Evolutionary conservation across 225 moss, liverwort and hornwort species (phyloP), one percentile per base, ranked within the genome.

Genomic region (Physcomitrellopsis africana): DNA sequence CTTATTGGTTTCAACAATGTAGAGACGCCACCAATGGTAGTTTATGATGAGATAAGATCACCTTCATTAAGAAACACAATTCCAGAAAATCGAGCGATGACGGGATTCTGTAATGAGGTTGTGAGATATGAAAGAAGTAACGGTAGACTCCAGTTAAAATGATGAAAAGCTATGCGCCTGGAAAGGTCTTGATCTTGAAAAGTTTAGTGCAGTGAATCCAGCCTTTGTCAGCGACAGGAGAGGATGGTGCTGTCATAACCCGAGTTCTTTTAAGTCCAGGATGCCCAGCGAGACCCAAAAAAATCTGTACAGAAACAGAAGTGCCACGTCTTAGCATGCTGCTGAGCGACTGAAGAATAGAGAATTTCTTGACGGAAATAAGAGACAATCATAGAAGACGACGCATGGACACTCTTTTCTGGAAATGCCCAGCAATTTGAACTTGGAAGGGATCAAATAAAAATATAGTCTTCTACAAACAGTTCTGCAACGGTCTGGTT

Each of bases 251-350:
- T 8, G 10, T 3, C 22, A n/a, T 10, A 18, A 18, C 75, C 52
- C 46, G 15, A 17, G n/a, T 18, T 37, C 29, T n/a, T 43, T 69
- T 29, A 42, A 47, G 23, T 70, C 54, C 26, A 42, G 24, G 2
- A 74, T 16, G 53, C 67, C 64, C 68, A 60, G 23, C 18, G 15
- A 11, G 16, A 58, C 41, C 64, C 53, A 60, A 61, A 10, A 72
- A 75, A 55, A 18, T 51, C 84, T 84, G 80, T 22, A 19, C n/a
- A 65, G 8, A 74, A 49, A 84, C 4, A 41, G 20, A 55, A 77
- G 60, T 60, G 64, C 56, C 20, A 56, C 20, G 0, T 10, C 65
- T 80, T 49, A 80, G 69, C 26, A 47, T 9, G 68, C 32, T 29
- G 7, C 16, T 49, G 3, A 59, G 8, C 2, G 51, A 57, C 14